These are phyloP conservation scores for Moricandia arvensis DNA, from an alignment of 345 rosid genomes.

Conservation along the genomic window DNA sequence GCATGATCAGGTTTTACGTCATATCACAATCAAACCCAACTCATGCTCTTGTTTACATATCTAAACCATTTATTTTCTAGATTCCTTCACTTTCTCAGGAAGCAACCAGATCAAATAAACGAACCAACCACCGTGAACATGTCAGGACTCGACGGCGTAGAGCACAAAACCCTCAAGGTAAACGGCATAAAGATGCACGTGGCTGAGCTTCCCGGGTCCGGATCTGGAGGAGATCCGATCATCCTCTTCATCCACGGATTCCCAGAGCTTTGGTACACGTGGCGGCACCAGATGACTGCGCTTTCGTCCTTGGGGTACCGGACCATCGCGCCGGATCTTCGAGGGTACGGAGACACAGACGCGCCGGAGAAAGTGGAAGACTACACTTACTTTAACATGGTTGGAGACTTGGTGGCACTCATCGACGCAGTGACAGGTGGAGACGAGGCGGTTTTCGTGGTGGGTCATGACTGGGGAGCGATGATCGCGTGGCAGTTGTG, in stretches of 20 bases:
- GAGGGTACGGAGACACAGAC: conserved; percentile 79
- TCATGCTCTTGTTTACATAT: neutral
- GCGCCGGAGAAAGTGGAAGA: conserved; percentile 45
- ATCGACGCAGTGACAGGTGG: conserved; percentile 46
- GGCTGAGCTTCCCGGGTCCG: conserved; percentile 58
- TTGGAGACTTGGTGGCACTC: conserved; percentile 55
- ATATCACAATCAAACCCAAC: neutral
- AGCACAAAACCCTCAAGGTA: conserved; percentile 49
- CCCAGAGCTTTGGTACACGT: conserved; percentile 82
- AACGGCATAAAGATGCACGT: conserved; percentile 78
- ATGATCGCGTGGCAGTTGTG: conserved; percentile 59
- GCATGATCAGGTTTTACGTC: neutral
- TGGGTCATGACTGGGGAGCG: conserved; percentile 85
- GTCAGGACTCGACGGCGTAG: conserved; percentile 46
- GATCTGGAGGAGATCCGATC: conserved; percentile 35
- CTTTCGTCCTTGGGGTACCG: conserved; percentile 68
- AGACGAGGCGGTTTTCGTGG: conserved; percentile 52
- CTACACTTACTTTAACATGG: conserved; percentile 54
- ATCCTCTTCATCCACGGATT: conserved; percentile 79
- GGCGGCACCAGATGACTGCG: conserved; percentile 77
- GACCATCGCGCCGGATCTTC: conserved; percentile 79
- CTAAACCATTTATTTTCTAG: neutral
- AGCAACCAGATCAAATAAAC: neutral
- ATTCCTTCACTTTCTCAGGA: neutral
- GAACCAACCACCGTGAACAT: neutral